A percentile compares a stretch with the other conserved stretches of the same genome.
These are phyloP conservation scores for Asterochloris erici DNA, from an alignment of 139 green algal genomes.

Conservation along the genomic window DNA sequence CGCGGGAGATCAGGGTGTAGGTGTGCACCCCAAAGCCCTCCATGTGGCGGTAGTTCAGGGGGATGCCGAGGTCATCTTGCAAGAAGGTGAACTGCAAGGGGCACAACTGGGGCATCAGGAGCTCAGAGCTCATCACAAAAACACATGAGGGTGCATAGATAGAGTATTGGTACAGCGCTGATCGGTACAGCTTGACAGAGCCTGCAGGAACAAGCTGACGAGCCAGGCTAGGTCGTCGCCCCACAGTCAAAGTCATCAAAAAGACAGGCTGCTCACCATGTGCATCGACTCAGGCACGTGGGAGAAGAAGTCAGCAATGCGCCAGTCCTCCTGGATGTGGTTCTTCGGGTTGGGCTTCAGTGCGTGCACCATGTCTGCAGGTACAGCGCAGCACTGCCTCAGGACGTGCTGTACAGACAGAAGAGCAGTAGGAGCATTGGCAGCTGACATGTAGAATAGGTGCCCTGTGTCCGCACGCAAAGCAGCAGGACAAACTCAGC, in stretches of 20 bases:
- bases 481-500: no score
- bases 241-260: neutral
- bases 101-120: no score
- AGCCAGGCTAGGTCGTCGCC: neutral
- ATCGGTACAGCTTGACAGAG: no score
- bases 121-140: no score
- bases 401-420: no score
- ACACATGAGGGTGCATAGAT: no score
- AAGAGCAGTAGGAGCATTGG: no score
- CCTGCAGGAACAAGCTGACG: no score
- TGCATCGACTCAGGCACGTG: constrained; percentile 88
- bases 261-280: constrained; percentile 63
- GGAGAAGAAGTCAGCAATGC: constrained; percentile 96
- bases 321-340: constrained; percentile 94
- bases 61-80: constrained; percentile 88
- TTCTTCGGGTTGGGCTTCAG: constrained; percentile 97
- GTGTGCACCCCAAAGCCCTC: constrained; percentile 97
- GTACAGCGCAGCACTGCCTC: no score
- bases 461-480: no score
- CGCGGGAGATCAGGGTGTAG: constrained; percentile 83
- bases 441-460: no score
- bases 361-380: constrained; percentile 86
- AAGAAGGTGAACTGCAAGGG: constrained; percentile 85
- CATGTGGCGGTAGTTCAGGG: constrained; percentile 91
- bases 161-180: no score